These are phyloP conservation scores for Cercophora scortea DNA, from an alignment of 495 filamentous ascomycete species.

Conservation along the genomic window DNA sequence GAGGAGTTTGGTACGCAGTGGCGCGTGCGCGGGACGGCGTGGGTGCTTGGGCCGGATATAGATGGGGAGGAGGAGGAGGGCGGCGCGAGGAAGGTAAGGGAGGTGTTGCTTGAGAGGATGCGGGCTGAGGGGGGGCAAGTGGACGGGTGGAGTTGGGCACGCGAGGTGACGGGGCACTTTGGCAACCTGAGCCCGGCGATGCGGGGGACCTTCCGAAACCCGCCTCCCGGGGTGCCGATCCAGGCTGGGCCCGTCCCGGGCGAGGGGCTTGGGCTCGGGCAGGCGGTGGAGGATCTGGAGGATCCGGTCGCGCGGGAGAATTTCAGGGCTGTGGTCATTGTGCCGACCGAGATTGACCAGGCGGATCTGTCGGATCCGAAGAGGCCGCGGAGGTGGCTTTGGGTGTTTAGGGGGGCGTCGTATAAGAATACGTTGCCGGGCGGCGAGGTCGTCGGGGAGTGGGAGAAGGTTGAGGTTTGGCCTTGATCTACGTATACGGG, in stretches of 20 bases:
- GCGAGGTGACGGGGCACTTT: conserved; percentile 78
- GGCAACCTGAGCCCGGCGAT: conserved; percentile 73
- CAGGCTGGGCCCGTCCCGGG: conserved; percentile 33
- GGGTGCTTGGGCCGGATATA: conserved; percentile 51
- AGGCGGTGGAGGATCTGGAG: conserved; percentile 59
- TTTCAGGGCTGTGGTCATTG: conserved; percentile 79
- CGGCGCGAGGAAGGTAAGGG: conserved; percentile 36
- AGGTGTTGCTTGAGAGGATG: conserved; percentile 41
- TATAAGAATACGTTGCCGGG: conserved; percentile 19
- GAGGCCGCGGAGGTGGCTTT: conserved; percentile 57
- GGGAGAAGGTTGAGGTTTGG: conserved; percentile 78
- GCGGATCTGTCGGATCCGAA: conserved; percentile 62
- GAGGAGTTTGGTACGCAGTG: conserved; percentile 67
- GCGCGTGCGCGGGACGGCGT: conserved; percentile 72
- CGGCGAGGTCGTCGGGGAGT: conserved; percentile 43
- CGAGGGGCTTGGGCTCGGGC: conserved; percentile 57
- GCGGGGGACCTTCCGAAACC: conserved; percentile 70
- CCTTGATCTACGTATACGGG: conserved; percentile 54
- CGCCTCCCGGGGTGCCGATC: conserved; percentile 61
- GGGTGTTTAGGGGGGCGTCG: conserved; percentile 43
- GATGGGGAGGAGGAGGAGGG: conserved; percentile 28
- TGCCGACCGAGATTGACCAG: conserved; percentile 72
- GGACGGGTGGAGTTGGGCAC: conserved; percentile 56
- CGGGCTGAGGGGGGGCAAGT: conserved; percentile 10
- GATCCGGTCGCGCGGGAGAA: conserved; percentile 65